These are phyloP conservation scores for Aspergillus ustus DNA, from an alignment of 2,329 filamentous ascomycete species.

Conservation along the genomic window DNA sequence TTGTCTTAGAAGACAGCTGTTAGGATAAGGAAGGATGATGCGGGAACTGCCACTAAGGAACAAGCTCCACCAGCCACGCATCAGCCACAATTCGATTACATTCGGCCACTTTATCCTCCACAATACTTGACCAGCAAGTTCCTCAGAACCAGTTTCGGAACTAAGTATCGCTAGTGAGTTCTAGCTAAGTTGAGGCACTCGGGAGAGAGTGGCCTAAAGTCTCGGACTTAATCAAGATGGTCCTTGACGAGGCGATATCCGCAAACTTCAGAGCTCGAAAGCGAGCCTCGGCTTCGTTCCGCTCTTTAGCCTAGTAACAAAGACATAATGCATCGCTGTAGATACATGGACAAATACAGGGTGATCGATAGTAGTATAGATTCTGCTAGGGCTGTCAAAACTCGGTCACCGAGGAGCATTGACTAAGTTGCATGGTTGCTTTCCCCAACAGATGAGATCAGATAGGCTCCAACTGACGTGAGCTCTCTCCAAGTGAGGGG, in stretches of 20 bases:
- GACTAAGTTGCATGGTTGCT: background rate
- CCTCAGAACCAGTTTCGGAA: background rate
- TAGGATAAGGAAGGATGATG: slow-evolving; percentile 21
- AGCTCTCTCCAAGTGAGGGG: background rate
- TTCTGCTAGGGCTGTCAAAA: background rate
- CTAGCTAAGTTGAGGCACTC: background rate
- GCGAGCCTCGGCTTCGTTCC: background rate
- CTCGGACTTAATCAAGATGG: background rate
- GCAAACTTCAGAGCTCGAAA: background rate
- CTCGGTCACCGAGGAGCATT: background rate
- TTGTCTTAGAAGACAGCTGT: slow-evolving; percentile 19
- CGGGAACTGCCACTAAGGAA: slow-evolving; percentile 39
- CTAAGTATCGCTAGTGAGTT: background rate
- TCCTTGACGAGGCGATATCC: background rate
- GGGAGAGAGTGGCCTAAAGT: background rate
- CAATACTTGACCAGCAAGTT: background rate
- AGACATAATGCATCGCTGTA: too few relatives aligned
- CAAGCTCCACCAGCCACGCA: slow-evolving; percentile 30
- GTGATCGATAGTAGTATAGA: background rate
- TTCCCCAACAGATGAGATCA: slow-evolving; percentile 3
- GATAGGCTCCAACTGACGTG: slow-evolving; percentile 2
- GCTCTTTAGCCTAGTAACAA: background rate
- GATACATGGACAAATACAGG: background rate
- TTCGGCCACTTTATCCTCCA: background rate
- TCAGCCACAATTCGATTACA: slow-evolving; percentile 32